Evolutionary conservation across 2,329 filamentous ascomycete genomes (phyloP).

Genomic region (Pseudogymnoascus sp.): DNA sequence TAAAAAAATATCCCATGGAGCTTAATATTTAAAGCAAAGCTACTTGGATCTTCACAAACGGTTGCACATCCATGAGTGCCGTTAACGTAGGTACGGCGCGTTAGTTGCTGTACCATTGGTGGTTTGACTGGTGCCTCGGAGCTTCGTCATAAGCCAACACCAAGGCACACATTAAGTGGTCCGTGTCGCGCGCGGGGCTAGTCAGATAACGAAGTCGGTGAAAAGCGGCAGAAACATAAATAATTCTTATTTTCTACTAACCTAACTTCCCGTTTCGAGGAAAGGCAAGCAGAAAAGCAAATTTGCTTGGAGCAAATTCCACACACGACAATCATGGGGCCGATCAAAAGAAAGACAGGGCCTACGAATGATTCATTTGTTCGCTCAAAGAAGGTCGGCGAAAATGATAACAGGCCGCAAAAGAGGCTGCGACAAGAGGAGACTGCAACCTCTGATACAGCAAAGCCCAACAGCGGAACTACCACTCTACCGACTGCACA

Average conservation of each 20-base stretch:
- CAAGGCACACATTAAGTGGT: background rate
- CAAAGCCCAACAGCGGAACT: conserved; percentile 10
- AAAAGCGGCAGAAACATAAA: conserved; percentile 7
- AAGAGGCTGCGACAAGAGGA: conserved; percentile 24
- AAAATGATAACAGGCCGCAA: conserved; percentile 21
- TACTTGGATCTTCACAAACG: background rate
- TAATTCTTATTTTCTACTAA: conserved; percentile 8
- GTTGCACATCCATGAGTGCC: conserved; percentile 2
- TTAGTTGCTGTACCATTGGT: conserved; percentile 4
- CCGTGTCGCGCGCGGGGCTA: conserved; percentile 4
- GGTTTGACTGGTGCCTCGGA: conserved; percentile 6
- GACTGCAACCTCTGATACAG: conserved; percentile 8
- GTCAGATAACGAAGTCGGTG: conserved; percentile 8
- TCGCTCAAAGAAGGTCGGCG: conserved; percentile 21
- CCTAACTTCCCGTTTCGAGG: background rate
- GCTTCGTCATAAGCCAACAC: conserved; percentile 5
- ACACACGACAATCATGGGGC: conserved; percentile 21
- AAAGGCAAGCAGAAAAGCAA: conserved; percentile 3
- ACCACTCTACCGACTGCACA: conserved; percentile 12
- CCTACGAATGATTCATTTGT: conserved; percentile 28
- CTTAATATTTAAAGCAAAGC: background rate
- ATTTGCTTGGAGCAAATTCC: conserved; percentile 4
- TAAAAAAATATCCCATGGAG: background rate
- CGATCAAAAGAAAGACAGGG: conserved; percentile 26
- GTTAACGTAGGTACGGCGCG: background rate